A percentile compares a stretch with the other conserved stretches of the same genome.
Conservation (phyloP, 1,139 yeast genomes). For the Magnusiomyces ingens region DNA sequence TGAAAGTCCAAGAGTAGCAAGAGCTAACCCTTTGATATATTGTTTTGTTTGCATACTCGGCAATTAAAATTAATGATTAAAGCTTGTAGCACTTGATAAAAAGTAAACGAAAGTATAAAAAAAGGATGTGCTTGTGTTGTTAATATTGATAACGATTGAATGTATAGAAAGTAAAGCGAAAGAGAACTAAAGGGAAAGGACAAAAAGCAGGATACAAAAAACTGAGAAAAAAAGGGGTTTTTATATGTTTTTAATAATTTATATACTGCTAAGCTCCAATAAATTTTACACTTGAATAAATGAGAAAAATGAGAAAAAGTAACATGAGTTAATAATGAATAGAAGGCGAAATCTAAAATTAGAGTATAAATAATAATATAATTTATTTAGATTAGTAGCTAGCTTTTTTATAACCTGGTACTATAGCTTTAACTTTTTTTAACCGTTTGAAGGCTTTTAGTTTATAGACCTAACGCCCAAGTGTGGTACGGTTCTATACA, state of each 20-base stretch:
- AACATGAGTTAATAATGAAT: not conserved
- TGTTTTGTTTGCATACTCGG: not conserved
- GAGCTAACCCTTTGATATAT: constrained; percentile 2
- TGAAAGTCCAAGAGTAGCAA: constrained; percentile 2
- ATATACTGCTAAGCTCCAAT: not conserved
- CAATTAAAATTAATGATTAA: not conserved
- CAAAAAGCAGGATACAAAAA: not conserved
- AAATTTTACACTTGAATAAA: not conserved
- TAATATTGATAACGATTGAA: not conserved
- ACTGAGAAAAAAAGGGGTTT: not conserved
- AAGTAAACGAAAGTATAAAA: not conserved
- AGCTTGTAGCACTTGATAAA: not conserved
- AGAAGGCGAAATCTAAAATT: not conserved
- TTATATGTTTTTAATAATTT: not conserved
- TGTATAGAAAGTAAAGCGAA: not conserved
- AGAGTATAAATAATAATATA: not conserved
- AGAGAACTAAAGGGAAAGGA: not conserved
- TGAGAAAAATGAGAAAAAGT: not conserved
- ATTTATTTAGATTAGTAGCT: not conserved
- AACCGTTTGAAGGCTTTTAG: not conserved
- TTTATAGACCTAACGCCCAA: not conserved
- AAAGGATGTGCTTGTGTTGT: not conserved
- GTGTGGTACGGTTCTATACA: not conserved
- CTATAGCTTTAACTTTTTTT: not conserved
- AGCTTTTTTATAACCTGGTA: not conserved